Evolutionary conservation across 768 basidiomycete species (phyloP).

Genomic region (Mycena galericulata): DNA sequence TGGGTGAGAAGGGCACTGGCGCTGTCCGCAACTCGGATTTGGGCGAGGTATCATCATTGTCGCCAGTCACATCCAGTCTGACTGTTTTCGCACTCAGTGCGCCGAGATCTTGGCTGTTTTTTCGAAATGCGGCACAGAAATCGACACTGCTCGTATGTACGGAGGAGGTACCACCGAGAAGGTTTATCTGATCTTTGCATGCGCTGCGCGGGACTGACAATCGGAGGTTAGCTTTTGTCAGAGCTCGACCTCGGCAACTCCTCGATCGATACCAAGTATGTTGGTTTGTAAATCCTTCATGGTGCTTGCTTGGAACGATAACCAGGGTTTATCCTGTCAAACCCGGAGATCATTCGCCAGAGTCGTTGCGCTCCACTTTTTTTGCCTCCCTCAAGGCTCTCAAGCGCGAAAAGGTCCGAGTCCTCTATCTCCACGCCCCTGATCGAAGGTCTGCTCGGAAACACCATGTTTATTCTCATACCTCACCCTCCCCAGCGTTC

Average conservation of each 20-base stretch:
- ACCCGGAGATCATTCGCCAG: slow-evolving; percentile 57
- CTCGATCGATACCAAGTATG: slow-evolving; percentile 63
- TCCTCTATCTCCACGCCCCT: slow-evolving; percentile 62
- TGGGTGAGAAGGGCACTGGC: slow-evolving; percentile 7
- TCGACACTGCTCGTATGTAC: slow-evolving; percentile 64
- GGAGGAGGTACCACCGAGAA: slow-evolving; percentile 62
- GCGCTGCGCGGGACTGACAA: background rate
- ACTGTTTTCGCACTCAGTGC: slow-evolving; percentile 41
- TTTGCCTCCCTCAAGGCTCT: slow-evolving; percentile 52
- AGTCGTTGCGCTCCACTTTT: slow-evolving; percentile 52
- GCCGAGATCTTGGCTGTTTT: slow-evolving; percentile 61
- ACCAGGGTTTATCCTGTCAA: slow-evolving; percentile 54
- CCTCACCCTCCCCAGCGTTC: slow-evolving; percentile 42
- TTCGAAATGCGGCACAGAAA: slow-evolving; percentile 53
- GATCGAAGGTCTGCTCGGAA: slow-evolving; percentile 47
- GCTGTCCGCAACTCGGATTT: slow-evolving; percentile 25
- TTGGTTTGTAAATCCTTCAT: background rate
- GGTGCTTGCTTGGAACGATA: slow-evolving; percentile 29
- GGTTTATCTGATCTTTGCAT: slow-evolving; percentile 36
- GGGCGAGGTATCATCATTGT: slow-evolving; percentile 2
- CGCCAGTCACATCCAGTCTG: background rate
- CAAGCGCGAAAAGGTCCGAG: slow-evolving; percentile 53
- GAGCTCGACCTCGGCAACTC: slow-evolving; percentile 54
- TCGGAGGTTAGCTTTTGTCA: slow-evolving; percentile 50
- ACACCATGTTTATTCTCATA: background rate